A percentile compares a stretch with the other conserved stretches of the same genome.
phyloP scores from a whole-genome alignment of 371 early-diverging fungal genomes.

The Mortierella sp. region DNA sequence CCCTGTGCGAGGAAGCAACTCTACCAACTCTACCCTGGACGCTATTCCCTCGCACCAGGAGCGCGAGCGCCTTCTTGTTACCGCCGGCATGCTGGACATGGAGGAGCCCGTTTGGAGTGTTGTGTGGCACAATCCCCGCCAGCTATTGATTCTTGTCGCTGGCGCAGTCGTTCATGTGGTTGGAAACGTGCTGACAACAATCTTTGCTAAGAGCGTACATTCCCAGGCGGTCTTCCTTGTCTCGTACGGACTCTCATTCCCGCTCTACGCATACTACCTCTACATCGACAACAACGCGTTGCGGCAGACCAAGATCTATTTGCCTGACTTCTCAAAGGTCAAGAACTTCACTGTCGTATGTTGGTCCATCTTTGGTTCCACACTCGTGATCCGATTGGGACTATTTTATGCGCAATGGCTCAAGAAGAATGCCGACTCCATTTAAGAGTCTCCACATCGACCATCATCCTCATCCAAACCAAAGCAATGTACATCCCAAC shows the following conservation, averaged over 20 bases:
- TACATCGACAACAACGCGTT: conserved; percentile 51
- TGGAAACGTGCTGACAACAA: conserved; percentile 48
- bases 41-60: too few species aligned
- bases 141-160: conserved; percentile 36
- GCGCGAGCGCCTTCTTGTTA: not conserved
- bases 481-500: too few species aligned
- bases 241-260: conserved; percentile 43
- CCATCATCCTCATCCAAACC: too few species aligned
- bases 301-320: conserved; percentile 48
- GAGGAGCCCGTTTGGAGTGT: conserved; percentile 37
- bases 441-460: too few species aligned
- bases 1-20: too few species aligned
- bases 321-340: conserved; percentile 25
- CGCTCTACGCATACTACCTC: conserved; percentile 48
- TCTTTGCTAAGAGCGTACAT: conserved; percentile 18
- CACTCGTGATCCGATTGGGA: conserved; percentile 25
- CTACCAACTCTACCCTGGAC: too few species aligned
- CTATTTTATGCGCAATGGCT: conserved; percentile 22
- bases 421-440: not conserved
- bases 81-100: conserved; percentile 27
- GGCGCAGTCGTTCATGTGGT: conserved; percentile 32
- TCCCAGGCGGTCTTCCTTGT: conserved; percentile 48
- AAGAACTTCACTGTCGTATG: conserved; percentile 15
- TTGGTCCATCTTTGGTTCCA: conserved; percentile 27
- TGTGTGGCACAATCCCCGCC: conserved; percentile 42